These are phyloP conservation scores for Senna tora DNA, from an alignment of 306 rosid species.

Conservation along the genomic window DNA sequence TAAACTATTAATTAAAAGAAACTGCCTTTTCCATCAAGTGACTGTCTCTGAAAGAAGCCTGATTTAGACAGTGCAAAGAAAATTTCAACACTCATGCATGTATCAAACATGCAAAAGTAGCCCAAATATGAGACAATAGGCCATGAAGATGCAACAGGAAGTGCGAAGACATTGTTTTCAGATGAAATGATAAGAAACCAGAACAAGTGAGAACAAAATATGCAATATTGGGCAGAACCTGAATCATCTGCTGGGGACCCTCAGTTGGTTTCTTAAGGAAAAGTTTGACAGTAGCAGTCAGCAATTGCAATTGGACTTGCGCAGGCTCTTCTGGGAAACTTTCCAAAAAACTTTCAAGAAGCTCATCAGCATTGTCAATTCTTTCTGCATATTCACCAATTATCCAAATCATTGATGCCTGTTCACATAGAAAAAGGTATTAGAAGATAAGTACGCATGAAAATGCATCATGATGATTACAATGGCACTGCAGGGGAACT, in stretches of 20 bases:
- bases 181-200: slow-evolving; percentile 10
- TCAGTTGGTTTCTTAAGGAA: slow-evolving; percentile 99
- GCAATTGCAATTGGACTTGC: slow-evolving; percentile 92
- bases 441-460: slow-evolving; percentile 16
- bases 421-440: slow-evolving; percentile 31
- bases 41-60: background rate
- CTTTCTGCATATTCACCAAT: slow-evolving; percentile 99
- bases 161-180: background rate
- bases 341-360: slow-evolving; percentile 97
- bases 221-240: slow-evolving; percentile 55
- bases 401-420: slow-evolving; percentile 99
- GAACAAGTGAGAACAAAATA: slow-evolving; percentile 32
- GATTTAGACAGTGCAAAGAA: background rate
- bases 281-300: slow-evolving; percentile 98
- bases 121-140: background rate
- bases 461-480: slow-evolving; percentile 27
- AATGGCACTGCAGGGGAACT: slow-evolving; percentile 30
- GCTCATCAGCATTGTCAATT: slow-evolving; percentile 99
- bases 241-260: slow-evolving; percentile 99
- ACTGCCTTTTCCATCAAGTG: background rate
- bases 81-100: background rate
- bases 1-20: background rate
- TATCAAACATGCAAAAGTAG: background rate
- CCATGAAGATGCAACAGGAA: background rate
- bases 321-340: slow-evolving; percentile 98